Evolutionary conservation across 2,329 filamentous ascomycete genomes (phyloP).

Genomic region (Sporothrix brunneoviolacea): DNA sequence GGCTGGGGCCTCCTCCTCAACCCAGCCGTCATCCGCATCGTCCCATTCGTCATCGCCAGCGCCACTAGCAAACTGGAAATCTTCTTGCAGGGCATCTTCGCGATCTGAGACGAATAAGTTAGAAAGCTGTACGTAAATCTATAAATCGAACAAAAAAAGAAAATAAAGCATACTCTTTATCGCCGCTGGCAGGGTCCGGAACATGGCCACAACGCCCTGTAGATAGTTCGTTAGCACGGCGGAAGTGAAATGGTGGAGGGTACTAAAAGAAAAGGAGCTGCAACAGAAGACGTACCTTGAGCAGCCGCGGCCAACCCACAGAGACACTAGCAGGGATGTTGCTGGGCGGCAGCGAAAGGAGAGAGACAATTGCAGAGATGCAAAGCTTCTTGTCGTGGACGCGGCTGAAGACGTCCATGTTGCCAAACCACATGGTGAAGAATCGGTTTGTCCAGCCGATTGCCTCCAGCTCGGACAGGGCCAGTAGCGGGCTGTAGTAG

Average conservation of each 20-base stretch:
- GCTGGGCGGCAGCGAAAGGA: constrained; percentile 71
- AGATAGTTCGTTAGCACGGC: too few species aligned
- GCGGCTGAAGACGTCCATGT: constrained; percentile 84
- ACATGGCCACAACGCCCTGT: constrained; percentile 85
- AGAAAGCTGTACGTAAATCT: not conserved
- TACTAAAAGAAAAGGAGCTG: constrained; percentile 16
- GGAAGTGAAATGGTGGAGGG: too few species aligned
- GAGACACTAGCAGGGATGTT: constrained; percentile 90
- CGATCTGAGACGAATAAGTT: too few species aligned
- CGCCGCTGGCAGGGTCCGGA: constrained; percentile 82
- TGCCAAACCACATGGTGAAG: constrained; percentile 96
- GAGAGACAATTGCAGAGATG: constrained; percentile 83
- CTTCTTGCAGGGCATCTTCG: constrained; percentile 85
- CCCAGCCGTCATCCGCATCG: constrained; percentile 77
- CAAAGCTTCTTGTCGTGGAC: constrained; percentile 99
- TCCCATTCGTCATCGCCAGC: constrained; percentile 73
- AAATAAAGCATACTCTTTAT: constrained; percentile 84
- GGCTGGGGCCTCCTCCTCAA: constrained; percentile 56
- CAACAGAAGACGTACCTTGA: too few species aligned
- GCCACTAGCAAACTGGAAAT: constrained; percentile 66
- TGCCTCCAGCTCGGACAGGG: constrained; percentile 79
- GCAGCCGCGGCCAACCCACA: constrained; percentile 86
- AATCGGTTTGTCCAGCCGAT: constrained; percentile 98
- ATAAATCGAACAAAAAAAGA: constrained; percentile 26
- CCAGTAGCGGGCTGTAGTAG: constrained; percentile 88